Evolutionary conservation across 345 rosid species (phyloP), one percentile per base, ranked within the genome.

Genomic region (Isatis tinctoria): DNA sequence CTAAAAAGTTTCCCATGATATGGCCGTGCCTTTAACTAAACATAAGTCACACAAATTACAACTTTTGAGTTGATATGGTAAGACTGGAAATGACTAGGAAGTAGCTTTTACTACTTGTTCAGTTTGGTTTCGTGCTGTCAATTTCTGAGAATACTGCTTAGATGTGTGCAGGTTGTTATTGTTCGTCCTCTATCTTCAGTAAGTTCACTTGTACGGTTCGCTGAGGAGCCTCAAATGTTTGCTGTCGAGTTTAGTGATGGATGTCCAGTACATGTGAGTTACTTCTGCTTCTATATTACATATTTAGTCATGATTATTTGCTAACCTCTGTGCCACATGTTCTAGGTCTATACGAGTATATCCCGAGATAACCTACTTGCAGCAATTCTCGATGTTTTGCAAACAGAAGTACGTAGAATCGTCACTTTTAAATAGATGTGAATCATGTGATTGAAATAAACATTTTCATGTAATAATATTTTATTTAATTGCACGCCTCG

Each of bases 181-280:
- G 89, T 89, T 78, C 97, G 97, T 80, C 96, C 97, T 78, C 85
- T 92, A 72, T 84, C 97, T 76, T 81, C 94, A 45, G 98, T 92
- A 53, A 82, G 92, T 58, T 82, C 94, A 28, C 97, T 95, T 80
- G 94, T 95, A 69, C 93, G 99, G 81, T 92, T 92, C 54, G 88
- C 99, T 12, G 99, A 95, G 86, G 99, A 95, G 88, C 99, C 99
- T 73, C 99, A 95, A 84, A 90, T 95, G 92, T 95, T 95, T 87
- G 99, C 97, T 13, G 82, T 95, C 57, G 99, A 92, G 75, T 95
- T 88, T 84, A 85, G 80, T 75, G 97, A 95, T 83, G 99, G 99
- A 40, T 92, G 99, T 75, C 94, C 99, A 71, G 87, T 88, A 78
- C 97, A 88, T 81, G 99, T 95, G 79, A 90, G 97, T 65, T 53